These are phyloP conservation scores for Cryptosporidium meleagridis DNA, from an alignment of 169 alveolate species.

Conservation along the genomic window DNA sequence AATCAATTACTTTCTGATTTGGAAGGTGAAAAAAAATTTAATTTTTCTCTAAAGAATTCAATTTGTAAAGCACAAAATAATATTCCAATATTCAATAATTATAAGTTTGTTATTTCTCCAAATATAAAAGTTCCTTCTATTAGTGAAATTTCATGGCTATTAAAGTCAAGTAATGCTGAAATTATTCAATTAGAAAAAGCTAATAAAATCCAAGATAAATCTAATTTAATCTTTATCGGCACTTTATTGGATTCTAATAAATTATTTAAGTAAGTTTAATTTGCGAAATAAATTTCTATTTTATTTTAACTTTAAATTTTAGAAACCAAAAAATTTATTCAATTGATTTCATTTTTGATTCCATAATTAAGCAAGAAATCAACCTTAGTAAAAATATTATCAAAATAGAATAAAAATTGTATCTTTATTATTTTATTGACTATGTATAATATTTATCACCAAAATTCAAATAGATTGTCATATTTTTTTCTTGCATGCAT, in stretches of 20 bases:
- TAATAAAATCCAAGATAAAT: neutral
- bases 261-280: constrained; percentile 47
- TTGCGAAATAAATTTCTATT: neutral
- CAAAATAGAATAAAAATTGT: neutral
- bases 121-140: constrained; percentile 38
- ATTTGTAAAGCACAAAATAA: constrained; percentile 39
- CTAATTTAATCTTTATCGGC: constrained; percentile 41
- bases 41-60: constrained; percentile 28
- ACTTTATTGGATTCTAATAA: constrained; percentile 9
- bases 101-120: constrained; percentile 18
- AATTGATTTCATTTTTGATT: constrained; percentile 49
- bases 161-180: constrained; percentile 20
- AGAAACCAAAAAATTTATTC: constrained; percentile 8
- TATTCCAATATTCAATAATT: neutral
- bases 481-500: neutral
- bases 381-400: constrained; percentile 8
- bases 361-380: constrained; percentile 54
- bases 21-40: constrained; percentile 60
- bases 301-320: neutral
- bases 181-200: neutral
- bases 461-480: neutral
- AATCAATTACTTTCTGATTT: constrained; percentile 12
- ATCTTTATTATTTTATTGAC: neutral
- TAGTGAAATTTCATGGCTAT: constrained; percentile 40
- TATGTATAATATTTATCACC: neutral